These are phyloP conservation scores for Hymenoscyphus linearis DNA, from an alignment of 2,329 filamentous ascomycete genomes.

Conservation along the genomic window DNA sequence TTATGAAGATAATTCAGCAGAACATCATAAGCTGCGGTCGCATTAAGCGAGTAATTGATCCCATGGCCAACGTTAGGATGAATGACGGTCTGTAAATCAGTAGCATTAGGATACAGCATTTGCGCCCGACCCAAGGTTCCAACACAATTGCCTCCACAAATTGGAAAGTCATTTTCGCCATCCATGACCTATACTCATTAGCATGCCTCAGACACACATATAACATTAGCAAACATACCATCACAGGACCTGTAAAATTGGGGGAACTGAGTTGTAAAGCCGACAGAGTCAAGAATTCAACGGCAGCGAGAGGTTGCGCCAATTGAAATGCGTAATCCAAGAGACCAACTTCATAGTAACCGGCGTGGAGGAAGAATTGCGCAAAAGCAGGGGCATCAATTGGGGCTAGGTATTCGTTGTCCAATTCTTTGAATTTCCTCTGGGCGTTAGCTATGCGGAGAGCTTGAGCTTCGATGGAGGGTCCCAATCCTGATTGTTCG, in stretches of 20 bases:
- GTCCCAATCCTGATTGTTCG: slow-evolving; percentile 2
- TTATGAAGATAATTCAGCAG: slow-evolving; percentile 13
- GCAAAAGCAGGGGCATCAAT: slow-evolving; percentile 26
- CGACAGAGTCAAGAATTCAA: slow-evolving; percentile 22
- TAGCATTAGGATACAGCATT: slow-evolving; percentile 11
- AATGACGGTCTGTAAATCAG: slow-evolving; percentile 13
- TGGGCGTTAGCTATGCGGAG: slow-evolving; percentile 24
- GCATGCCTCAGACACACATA: background rate
- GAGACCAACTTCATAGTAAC: slow-evolving; percentile 10
- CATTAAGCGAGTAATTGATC: slow-evolving; percentile 19
- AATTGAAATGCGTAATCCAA: slow-evolving; percentile 8
- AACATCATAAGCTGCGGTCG: slow-evolving; percentile 12
- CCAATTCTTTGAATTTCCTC: slow-evolving; percentile 7
- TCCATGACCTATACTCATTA: slow-evolving; percentile 16
- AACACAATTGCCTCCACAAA: slow-evolving; percentile 22
- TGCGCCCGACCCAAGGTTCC: slow-evolving; percentile 21
- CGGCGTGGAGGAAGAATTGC: slow-evolving; percentile 24
- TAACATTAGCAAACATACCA: background rate
- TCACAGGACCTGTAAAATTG: slow-evolving; percentile 1
- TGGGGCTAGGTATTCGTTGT: slow-evolving; percentile 21
- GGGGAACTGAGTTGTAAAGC: background rate
- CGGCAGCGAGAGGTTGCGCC: slow-evolving; percentile 19
- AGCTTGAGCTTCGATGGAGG: slow-evolving; percentile 14
- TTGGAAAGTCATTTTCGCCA: slow-evolving; percentile 22
- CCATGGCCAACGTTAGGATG: slow-evolving; percentile 26